Evolutionary conservation across 345 rosid species (phyloP), one percentile per base, ranked within the genome.

Genomic region (Boechera retrofracta): DNA sequence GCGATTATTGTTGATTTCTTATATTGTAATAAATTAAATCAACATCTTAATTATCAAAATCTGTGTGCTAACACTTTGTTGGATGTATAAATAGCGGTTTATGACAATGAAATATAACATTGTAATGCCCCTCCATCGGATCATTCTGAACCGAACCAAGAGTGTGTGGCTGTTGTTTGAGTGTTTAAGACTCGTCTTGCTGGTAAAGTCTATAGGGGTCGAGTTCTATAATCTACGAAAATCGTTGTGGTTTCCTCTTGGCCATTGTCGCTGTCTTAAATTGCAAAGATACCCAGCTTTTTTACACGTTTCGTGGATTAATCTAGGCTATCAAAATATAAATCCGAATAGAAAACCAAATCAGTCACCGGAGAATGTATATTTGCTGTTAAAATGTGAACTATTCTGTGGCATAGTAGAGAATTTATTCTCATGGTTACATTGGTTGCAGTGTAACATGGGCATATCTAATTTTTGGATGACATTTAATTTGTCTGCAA

Each of bases 401-500:
- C 5, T 11, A 13, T 44, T 6, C 13, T 12, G 48, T 44, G 6
- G 48, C 48, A 44, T 44, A 44, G 6, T 44, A 44, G 48, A 13
- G 48, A 44, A 44, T 62, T 24, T 69, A 52, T 60, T 60, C 7
- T 29, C 18, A 29, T 60, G 16, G 49, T 61, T 52, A 24, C 35
- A 32, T 32, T 64, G 75, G 62, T 42, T 53, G 10, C 9, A 53
- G 71, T 64, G 76, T 64, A 64, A 77, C 80, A 64, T 71, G 80
- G 80, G 60, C 61, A 39, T 77, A 64, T 64, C 76, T 57, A 71
- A 55, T 44, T 32, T 53, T 69, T 69, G 58, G 80, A 62, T 42
- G 38, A 41, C 80, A 76, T 76, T 69, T 24, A 70, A 55, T 71
- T 45, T 77, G 76, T 36, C 71, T 77, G 80, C 72, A 77, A 71